These are phyloP conservation scores for Tetraselmis striata DNA, from an alignment of 139 green algal species.

Conservation along the genomic window DNA sequence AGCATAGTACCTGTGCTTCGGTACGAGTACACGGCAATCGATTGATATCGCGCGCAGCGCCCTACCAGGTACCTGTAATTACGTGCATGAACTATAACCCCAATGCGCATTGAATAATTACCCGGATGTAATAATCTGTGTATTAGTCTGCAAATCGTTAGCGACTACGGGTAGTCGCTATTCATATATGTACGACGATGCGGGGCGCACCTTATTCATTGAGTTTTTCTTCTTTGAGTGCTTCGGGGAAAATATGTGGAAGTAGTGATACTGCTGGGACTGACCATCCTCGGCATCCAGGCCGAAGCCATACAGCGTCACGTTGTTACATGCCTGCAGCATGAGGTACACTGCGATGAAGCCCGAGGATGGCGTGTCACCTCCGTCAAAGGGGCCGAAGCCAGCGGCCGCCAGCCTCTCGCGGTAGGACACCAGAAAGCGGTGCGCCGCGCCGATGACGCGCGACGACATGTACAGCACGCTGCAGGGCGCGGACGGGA, in stretches of 20 bases:
- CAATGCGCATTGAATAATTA: no score
- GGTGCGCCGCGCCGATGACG: slow-evolving; percentile 8
- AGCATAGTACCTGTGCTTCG: no score
- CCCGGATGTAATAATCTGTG: no score
- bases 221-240: slow-evolving; percentile 20
- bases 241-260: slow-evolving; percentile 15
- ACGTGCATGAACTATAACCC: no score
- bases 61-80: no score
- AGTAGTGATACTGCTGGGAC: slow-evolving; percentile 22
- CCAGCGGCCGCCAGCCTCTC: neutral
- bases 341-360: slow-evolving; percentile 10
- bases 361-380: slow-evolving; percentile 9
- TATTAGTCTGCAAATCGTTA: no score
- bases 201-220: slow-evolving; percentile 16
- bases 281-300: slow-evolving; percentile 11
- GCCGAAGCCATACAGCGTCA: slow-evolving; percentile 22
- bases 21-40: no score
- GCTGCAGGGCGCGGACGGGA: no score
- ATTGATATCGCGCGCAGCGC: no score
- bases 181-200: no score
- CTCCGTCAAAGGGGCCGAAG: slow-evolving; percentile 5
- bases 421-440: slow-evolving; percentile 11
- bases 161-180: no score
- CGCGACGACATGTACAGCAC: slow-evolving; percentile 15
- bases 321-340: slow-evolving; percentile 11